phyloP scores from a whole-genome alignment of 2,329 filamentous ascomycete species.

The Trichoderma afroharzianum region DNA sequence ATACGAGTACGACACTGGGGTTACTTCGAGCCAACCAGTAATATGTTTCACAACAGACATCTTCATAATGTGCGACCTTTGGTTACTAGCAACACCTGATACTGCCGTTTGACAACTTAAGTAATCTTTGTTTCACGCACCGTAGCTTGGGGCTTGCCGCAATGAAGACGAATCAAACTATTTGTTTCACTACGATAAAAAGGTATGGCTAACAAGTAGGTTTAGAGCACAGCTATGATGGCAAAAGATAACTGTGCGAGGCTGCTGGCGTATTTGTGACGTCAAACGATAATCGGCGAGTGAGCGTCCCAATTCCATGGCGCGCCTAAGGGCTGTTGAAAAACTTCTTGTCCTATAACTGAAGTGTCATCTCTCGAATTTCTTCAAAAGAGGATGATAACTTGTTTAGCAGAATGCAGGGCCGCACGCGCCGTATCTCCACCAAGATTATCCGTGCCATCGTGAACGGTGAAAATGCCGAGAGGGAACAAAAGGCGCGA shows the following conservation, averaged over 20 bases:
- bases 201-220: no score
- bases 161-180: no score
- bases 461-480: neutral
- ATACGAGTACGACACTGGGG: no score
- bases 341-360: no score
- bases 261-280: neutral
- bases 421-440: neutral
- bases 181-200: neutral
- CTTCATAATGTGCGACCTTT: no score
- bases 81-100: neutral
- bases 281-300: neutral
- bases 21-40: no score
- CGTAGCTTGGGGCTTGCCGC: slow-evolving; percentile 47
- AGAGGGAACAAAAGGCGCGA: neutral
- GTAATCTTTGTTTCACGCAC: neutral
- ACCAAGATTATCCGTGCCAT: neutral
- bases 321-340: no score
- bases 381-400: neutral
- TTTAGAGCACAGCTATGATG: no score
- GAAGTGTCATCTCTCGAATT: no score
- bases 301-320: neutral
- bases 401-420: neutral
- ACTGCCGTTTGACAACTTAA: neutral
- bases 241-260: neutral
- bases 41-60: no score